Percentiles rank a stretch among this genome's conserved stretches.
phyloP scores from a whole-genome alignment of 2,329 filamentous ascomycete genomes.

The Magnaporthiopsis rhizophila region DNA sequence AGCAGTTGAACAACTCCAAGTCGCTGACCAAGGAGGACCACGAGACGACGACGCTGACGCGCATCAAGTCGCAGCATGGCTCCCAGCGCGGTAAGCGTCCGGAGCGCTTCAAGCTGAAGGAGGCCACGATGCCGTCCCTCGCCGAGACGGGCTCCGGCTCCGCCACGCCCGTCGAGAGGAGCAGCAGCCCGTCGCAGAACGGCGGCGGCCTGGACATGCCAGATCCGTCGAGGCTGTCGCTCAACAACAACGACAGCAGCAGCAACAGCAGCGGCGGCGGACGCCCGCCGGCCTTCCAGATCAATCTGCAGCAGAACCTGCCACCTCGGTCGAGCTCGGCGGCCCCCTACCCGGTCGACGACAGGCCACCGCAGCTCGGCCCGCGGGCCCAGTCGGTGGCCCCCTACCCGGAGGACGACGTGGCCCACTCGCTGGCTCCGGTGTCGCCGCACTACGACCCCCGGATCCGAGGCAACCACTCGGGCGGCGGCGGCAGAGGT shows the following conservation, averaged over 20 bases:
- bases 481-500: conserved; percentile 18
- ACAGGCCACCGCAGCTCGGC: conserved; percentile 3
- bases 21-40: conserved; percentile 86
- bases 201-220: conserved; percentile 27
- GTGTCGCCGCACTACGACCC: conserved; percentile 35
- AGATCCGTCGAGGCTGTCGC: conserved; percentile 35
- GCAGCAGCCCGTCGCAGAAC: neutral
- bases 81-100: conserved; percentile 57
- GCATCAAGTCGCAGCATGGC: conserved; percentile 76
- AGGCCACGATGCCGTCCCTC: conserved; percentile 37
- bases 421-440: conserved; percentile 21
- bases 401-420: conserved; percentile 62
- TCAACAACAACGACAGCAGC: conserved; percentile 18
- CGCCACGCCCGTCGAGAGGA: conserved; percentile 20
- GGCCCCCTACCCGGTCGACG: conserved; percentile 46
- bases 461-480: conserved; percentile 34
- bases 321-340: conserved; percentile 34
- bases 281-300: conserved; percentile 41
- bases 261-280: conserved; percentile 18
- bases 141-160: conserved; percentile 30
- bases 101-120: conserved; percentile 44
- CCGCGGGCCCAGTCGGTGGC: conserved; percentile 47
- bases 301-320: conserved; percentile 35
- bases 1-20: conserved; percentile 75
- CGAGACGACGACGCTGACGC: conserved; percentile 79